Evolutionary conservation across 1,284 basidiomycete species (phyloP).

Genomic region (Anthracocystis panici-leucophaei): DNA sequence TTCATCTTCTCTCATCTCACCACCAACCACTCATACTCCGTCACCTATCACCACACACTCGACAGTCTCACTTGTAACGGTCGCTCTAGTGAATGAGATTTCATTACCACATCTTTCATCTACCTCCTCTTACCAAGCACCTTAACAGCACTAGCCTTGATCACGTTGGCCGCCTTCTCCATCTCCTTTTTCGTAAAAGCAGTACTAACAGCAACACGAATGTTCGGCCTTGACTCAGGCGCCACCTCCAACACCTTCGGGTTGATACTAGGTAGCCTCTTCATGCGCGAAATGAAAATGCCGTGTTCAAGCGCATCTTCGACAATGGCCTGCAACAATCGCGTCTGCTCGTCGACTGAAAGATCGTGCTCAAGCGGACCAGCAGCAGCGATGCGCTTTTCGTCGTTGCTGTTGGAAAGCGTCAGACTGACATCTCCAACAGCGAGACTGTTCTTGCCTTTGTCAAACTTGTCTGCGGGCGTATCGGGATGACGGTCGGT

Average conservation of each 20-base stretch:
- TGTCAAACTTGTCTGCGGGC: constrained; percentile 51
- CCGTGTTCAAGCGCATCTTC: constrained; percentile 62
- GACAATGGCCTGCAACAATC: constrained; percentile 60
- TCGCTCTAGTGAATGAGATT: not conserved
- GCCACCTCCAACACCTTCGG: constrained; percentile 55
- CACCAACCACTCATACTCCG: not conserved
- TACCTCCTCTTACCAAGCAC: constrained; percentile 71
- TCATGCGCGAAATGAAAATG: constrained; percentile 55
- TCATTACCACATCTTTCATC: not conserved
- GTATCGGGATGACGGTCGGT: constrained; percentile 59
- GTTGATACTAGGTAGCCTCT: constrained; percentile 60
- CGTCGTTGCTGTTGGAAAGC: constrained; percentile 34
- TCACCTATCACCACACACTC: not conserved
- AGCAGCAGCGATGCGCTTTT: constrained; percentile 24
- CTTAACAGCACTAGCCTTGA: constrained; percentile 82
- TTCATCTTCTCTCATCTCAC: not conserved
- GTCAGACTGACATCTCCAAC: constrained; percentile 46
- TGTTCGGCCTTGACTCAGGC: constrained; percentile 76
- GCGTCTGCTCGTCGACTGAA: constrained; percentile 54
- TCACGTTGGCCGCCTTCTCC: constrained; percentile 83
- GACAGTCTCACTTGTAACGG: not conserved
- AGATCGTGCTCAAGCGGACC: constrained; percentile 51
- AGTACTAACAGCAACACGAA: constrained; percentile 83
- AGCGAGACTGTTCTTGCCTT: constrained; percentile 40
- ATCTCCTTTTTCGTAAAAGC: constrained; percentile 88